Base-by-base conservation (phyloP, 2,329 filamentous ascomycete species). In the Emmonsiellopsis sp. region DNA sequence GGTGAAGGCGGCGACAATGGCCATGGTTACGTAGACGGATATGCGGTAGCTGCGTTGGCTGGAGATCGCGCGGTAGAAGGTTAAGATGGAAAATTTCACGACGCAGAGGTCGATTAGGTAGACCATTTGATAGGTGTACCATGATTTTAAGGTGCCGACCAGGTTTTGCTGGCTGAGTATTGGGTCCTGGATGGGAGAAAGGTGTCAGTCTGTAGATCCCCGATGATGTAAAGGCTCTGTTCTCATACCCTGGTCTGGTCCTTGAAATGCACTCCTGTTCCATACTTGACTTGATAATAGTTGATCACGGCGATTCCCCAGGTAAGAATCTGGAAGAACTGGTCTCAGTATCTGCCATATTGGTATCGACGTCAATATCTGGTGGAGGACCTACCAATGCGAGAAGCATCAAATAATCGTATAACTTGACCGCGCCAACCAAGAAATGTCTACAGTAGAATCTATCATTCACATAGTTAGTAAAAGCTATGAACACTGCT, bases 41-140 rank as follows among this genome's bases (percentile, higher is more conserved):
- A 56, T 51, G 15, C 62, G 58, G 48, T 64, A 65, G 31, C 54
- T 54, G 32, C 43, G 54, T 4, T 59, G 54, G 11, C 59, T 58
- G 15, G 62, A 66, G 42, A 76, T 65, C 11, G 71, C 67, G n/a
- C 69, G 63, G 55, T 75, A 75, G 57, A 75, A 74, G 35, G 65
- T 62, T 44, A 75, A 54, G 34, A 75, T 70, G 50, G 68, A 72
- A 32, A 73, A 59, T 54, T 75, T 75, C 53, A 71, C 65, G 30
- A 67, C 70, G 51, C 65, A 59, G 48, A 72, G 64, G n/a, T 62
- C 62, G 15, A 65, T 57, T 3, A 67, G 61, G 58, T 70, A 74
- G 49, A 70, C 61, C 43, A 73, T 58, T 54, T 72, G 67, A 59
- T 71, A 73, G 6, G 66, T 61, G 32, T 74, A 64, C 47, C 47